phyloP scores from a whole-genome alignment of 2,329 filamentous ascomycete genomes.

The Trichoderma asperellum region DNA sequence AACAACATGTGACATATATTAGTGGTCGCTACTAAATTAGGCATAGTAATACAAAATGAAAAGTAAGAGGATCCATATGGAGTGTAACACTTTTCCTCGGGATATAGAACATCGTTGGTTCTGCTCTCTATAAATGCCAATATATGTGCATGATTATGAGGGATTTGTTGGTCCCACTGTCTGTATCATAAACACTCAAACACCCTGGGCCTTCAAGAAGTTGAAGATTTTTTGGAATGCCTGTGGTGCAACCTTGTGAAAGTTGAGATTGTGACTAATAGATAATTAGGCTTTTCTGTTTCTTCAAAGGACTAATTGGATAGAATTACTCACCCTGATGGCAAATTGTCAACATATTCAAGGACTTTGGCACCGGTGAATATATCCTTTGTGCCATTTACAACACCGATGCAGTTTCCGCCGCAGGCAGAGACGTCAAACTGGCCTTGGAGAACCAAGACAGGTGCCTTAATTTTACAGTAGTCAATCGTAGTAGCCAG shows the following conservation, averaged over 20 bases:
- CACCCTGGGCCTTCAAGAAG: constrained; percentile 5
- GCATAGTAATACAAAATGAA: too few species aligned
- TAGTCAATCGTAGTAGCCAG: constrained; percentile 1
- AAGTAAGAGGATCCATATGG: too few species aligned
- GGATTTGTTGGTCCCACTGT: neutral
- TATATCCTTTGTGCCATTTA: constrained; percentile 3
- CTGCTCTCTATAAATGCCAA: too few species aligned
- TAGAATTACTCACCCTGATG: constrained; percentile 3
- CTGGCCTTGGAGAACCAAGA: constrained; percentile 15
- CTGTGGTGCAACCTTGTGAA: constrained; percentile 11
- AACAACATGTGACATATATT: too few species aligned
- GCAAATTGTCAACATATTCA: constrained; percentile 15
- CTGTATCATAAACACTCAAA: neutral
- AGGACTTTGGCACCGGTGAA: constrained; percentile 4
- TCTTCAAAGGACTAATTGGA: too few species aligned
- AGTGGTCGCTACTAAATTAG: too few species aligned
- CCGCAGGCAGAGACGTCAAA: constrained; percentile 19
- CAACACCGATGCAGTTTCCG: constrained; percentile 17
- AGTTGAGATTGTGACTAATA: constrained; percentile 16
- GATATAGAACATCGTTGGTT: too few species aligned
- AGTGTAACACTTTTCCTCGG: too few species aligned
- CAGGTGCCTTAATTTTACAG: neutral
- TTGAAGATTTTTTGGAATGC: constrained; percentile 19
- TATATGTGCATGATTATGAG: too few species aligned
- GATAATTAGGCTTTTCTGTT: neutral